Base-by-base conservation (phyloP, 2,329 filamentous ascomycete genomes). In the Sordariomycetes sp. region DNA sequence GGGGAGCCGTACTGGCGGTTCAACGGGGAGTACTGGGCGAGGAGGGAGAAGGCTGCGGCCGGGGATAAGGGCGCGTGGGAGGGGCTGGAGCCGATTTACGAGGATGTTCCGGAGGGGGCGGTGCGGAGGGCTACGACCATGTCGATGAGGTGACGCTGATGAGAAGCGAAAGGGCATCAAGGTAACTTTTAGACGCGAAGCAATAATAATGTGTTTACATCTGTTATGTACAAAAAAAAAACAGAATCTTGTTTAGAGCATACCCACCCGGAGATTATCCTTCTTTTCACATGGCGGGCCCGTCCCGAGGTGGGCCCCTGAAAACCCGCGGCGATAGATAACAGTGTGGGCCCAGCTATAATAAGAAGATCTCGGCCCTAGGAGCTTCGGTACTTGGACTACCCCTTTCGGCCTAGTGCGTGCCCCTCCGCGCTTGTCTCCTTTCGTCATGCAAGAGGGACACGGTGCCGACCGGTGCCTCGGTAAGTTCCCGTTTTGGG, bases 1-100 rank as follows among this genome's bases (percentile, higher is more conserved):
- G 91, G 94, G 0, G 90, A 96, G 71, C 79, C 86, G 62, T 96
- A 87, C 71, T 99, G 94, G 94, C 78, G 85, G 63, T 95, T 92
- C 65, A 95, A 84, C 65, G 87, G 87, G 45, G 81, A 87, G 69
- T 99, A 99, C 70, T 99, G 94, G 94, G 77, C 82, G 64, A 75
- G 84, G 64, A 78, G 89, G 60, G 78, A 87, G 55, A 77, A 75
- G 68, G 86, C 85, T 48, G 85, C 83, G 22, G 71, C 77, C 57
- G 82, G 87, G 55, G 76, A 81, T 60, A 58, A 65, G 34, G 66
- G 75, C 64, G 76, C 75, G 57, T 89, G 91, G 90, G 80, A 81
- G 61, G 79, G 82, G 25, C 65, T 90, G 68, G 89, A 95, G 72
- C 85, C 87, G 63, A 86, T 95, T 59, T 96, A 85, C 67, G 66